Conservation (phyloP, 805 yeast genomes). For the Saturnispora gosingensis region DNA sequence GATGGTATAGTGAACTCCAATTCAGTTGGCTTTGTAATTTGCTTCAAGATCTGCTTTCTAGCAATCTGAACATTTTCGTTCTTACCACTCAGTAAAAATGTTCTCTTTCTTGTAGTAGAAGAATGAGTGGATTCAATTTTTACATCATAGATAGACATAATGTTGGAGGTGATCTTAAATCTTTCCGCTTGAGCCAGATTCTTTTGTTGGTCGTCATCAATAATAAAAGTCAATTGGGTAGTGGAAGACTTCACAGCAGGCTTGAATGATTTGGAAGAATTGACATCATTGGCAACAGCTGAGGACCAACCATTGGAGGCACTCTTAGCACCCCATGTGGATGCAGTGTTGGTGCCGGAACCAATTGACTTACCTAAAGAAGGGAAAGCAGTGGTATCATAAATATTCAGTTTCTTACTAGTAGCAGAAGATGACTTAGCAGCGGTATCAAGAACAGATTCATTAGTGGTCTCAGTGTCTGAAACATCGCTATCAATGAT, state of each 20-base stretch:
- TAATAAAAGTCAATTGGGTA: constrained; percentile 71
- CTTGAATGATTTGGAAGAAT: constrained; percentile 20
- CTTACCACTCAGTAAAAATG: constrained; percentile 73
- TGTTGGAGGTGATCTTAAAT: constrained; percentile 51
- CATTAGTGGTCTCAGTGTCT: constrained; percentile 7
- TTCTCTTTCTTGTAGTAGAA: constrained; percentile 63
- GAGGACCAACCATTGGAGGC: constrained; percentile 13
- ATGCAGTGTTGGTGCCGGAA: constrained; percentile 19
- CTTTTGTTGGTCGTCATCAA: constrained; percentile 61
- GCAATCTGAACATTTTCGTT: constrained; percentile 58
- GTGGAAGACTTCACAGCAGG: constrained; percentile 46
- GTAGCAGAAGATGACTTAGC: constrained; percentile 4
- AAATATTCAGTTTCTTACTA: constrained; percentile 28
- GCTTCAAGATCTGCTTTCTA: constrained; percentile 64
- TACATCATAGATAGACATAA: constrained; percentile 53
- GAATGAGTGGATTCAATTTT: constrained; percentile 79
- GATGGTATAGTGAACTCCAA: constrained; percentile 63
- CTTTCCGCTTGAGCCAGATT: constrained; percentile 57
- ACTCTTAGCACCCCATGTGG: constrained; percentile 3
- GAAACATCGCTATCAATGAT: constrained; percentile 7
- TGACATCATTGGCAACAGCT: constrained; percentile 12
- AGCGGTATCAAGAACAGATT: neutral
- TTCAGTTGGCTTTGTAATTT: constrained; percentile 65
- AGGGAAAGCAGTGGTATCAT: constrained; percentile 52
- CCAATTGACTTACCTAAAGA: constrained; percentile 47